Evolutionary conservation across 1,284 basidiomycete genomes (phyloP).

Genomic region (Waitea zeae): DNA sequence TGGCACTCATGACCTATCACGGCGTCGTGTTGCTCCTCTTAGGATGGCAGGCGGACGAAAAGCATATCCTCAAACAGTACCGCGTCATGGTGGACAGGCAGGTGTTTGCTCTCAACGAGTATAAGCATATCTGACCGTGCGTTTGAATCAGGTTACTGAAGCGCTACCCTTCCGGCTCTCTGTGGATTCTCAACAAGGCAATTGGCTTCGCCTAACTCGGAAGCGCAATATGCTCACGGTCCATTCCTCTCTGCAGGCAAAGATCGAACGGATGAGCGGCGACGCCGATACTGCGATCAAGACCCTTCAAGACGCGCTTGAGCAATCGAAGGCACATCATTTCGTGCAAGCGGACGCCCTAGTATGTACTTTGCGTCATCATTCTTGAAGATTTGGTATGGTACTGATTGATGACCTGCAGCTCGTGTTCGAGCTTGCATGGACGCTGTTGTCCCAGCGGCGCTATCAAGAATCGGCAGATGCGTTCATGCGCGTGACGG

Average conservation of each 20-base stretch:
- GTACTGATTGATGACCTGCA: constrained; percentile 12
- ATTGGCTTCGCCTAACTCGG: constrained; percentile 14
- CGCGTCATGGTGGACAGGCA: constrained; percentile 41
- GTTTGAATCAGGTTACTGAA: constrained; percentile 22
- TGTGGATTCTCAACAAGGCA: constrained; percentile 65
- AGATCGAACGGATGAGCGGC: constrained; percentile 52
- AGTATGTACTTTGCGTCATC: constrained; percentile 21
- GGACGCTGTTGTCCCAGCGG: constrained; percentile 50
- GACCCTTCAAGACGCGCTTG: constrained; percentile 40
- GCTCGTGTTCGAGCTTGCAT: constrained; percentile 63
- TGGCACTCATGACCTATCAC: constrained; percentile 66
- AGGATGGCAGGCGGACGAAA: constrained; percentile 60
- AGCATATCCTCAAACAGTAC: constrained; percentile 43
- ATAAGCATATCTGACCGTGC: not conserved
- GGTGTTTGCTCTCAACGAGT: constrained; percentile 8
- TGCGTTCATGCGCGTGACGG: constrained; percentile 42
- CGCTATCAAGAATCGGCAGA: constrained; percentile 50
- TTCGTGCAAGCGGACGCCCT: constrained; percentile 60
- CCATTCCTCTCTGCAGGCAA: constrained; percentile 28
- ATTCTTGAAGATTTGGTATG: not conserved
- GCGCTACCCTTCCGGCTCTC: constrained; percentile 46
- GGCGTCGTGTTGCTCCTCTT: constrained; percentile 50
- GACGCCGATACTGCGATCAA: constrained; percentile 45
- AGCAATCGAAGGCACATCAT: constrained; percentile 25
- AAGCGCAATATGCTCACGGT: not conserved